A percentile compares a stretch with the other conserved stretches of the same genome.
phyloP scores from a whole-genome alignment of 805 yeast species.

The Debaryomyces maramus region DNA sequence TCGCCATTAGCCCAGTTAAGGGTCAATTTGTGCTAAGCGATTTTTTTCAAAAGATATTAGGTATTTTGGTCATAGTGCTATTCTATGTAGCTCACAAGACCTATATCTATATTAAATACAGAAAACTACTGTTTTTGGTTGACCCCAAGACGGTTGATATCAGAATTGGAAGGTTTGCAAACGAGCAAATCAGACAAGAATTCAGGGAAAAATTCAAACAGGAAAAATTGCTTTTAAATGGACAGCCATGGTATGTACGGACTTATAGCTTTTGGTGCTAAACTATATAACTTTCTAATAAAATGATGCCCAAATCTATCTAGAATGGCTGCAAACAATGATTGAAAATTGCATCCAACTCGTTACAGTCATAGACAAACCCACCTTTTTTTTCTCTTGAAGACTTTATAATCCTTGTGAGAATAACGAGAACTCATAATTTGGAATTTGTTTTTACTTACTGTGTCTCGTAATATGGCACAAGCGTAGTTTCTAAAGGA shows the following conservation, averaged over 20 bases:
- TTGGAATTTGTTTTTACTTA: no score
- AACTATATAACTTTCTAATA: neutral
- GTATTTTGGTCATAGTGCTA: conserved; percentile 41
- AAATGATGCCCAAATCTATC: no score
- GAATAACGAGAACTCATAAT: no score
- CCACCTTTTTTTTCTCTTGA: no score
- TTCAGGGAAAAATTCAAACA: neutral
- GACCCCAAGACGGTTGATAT: conserved; percentile 4
- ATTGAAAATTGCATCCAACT: no score
- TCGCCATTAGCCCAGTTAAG: conserved; percentile 36
- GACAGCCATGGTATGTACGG: conserved; percentile 8
- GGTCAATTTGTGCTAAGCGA: conserved; percentile 30
- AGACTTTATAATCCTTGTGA: no score
- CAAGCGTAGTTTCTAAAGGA: no score
- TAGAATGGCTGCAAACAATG: no score
- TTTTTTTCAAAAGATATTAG: conserved; percentile 58
- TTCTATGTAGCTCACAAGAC: conserved; percentile 55
- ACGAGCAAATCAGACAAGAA: neutral
- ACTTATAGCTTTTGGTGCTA: conserved; percentile 8
- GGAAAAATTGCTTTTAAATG: conserved; percentile 1
- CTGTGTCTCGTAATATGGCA: no score
- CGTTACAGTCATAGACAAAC: no score
- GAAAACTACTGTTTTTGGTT: conserved; percentile 3
- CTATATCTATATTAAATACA: conserved; percentile 28
- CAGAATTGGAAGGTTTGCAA: conserved; percentile 3